Conservation (phyloP, 306 rosid species). For the Morella rubra region DNA sequence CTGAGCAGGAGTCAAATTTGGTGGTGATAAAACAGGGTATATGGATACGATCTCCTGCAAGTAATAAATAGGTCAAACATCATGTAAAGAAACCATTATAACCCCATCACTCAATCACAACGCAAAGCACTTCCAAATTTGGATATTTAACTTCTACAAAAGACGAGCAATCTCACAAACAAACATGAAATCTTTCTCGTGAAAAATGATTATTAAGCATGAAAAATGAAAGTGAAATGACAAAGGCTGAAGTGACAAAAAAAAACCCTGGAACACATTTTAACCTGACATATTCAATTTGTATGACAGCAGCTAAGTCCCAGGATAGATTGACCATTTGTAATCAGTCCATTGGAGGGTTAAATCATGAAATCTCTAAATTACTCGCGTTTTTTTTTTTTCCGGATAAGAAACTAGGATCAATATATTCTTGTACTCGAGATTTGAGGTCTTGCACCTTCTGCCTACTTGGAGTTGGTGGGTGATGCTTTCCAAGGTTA, state of each 20-base stretch:
- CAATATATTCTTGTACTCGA: not conserved
- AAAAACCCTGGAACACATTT: not conserved
- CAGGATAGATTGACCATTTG: not conserved
- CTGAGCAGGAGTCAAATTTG: conserved; percentile 65
- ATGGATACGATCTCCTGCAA: conserved; percentile 77
- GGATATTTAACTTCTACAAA: not conserved
- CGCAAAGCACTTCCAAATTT: conserved; percentile 11
- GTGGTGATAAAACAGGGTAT: conserved; percentile 72
- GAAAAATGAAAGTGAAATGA: not conserved
- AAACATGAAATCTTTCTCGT: not conserved
- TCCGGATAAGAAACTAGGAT: not conserved
- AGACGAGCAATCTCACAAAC: not conserved
- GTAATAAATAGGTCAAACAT: conserved; percentile 15
- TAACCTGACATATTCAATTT: too few species aligned
- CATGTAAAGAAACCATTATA: not conserved
- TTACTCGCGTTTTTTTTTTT: too few species aligned
- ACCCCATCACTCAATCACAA: conserved; percentile 6
- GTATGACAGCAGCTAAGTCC: not conserved
- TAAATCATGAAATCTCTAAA: not conserved
- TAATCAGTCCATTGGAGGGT: not conserved
- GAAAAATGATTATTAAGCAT: not conserved
- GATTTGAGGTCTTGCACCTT: not conserved
- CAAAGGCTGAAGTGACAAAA: not conserved
- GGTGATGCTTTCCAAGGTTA: not conserved
- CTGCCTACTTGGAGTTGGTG: not conserved